Percentiles rank a stretch among this genome's conserved stretches.
These are phyloP conservation scores for Ailanthus altissimus DNA, from an alignment of 345 rosid genomes.

Conservation along the genomic window DNA sequence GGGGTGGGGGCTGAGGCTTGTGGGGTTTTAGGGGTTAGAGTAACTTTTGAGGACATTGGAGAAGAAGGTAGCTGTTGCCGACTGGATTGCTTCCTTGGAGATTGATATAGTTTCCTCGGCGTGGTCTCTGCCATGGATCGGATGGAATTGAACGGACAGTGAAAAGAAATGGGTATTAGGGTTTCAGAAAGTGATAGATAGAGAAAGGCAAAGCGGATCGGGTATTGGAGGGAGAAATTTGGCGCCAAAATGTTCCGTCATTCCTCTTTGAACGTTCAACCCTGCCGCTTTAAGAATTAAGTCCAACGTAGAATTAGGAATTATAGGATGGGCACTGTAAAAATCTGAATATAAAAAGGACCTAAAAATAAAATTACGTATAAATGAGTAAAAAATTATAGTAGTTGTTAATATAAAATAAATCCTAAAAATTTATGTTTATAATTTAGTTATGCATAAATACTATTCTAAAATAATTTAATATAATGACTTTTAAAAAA, in stretches of 20 bases:
- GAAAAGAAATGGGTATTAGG: constrained; percentile 11
- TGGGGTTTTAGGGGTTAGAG: constrained; percentile 55
- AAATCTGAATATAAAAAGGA: too few species aligned
- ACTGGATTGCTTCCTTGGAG: constrained; percentile 34
- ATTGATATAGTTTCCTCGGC: constrained; percentile 38
- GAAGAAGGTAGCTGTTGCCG: constrained; percentile 17
- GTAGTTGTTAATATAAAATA: too few species aligned
- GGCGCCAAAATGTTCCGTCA: constrained; percentile 74
- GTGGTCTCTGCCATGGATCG: constrained; percentile 52
- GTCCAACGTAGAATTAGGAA: too few species aligned
- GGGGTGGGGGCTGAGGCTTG: constrained; percentile 31
- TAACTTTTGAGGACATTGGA: constrained; percentile 29
- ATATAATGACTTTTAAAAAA: too few species aligned
- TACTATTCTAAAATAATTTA: too few species aligned
- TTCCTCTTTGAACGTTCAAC: constrained; percentile 7
- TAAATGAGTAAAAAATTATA: too few species aligned
- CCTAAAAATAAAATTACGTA: too few species aligned
- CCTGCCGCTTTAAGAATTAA: neutral
- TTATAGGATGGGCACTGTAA: too few species aligned
- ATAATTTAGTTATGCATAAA: too few species aligned
- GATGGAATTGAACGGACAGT: constrained; percentile 10
- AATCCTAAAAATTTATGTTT: too few species aligned
- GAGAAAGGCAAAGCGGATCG: constrained; percentile 20
- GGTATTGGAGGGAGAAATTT: constrained; percentile 19
- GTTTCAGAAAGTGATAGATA: constrained; percentile 11